Evolutionary conservation across 495 filamentous ascomycete species (phyloP).

Genomic region (Aspergillus conjunctus): DNA sequence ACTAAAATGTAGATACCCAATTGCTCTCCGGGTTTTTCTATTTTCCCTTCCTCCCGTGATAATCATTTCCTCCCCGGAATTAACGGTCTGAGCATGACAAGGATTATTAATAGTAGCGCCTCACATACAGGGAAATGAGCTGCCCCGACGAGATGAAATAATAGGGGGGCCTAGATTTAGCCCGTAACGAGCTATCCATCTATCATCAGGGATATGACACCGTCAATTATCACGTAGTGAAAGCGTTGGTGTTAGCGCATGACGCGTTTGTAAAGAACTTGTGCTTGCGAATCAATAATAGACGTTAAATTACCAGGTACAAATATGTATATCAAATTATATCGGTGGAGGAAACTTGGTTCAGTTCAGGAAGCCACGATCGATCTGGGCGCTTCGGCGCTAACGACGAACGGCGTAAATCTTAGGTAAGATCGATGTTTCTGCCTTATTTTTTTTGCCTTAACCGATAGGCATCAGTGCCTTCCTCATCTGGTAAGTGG

Average conservation of each 20-base stretch:
- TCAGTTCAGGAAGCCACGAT: too few relatives aligned
- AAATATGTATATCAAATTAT: too few relatives aligned
- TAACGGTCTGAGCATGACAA: not conserved
- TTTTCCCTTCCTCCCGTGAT: not conserved
- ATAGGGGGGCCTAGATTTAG: not conserved
- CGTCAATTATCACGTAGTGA: not conserved
- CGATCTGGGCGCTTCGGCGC: too few relatives aligned
- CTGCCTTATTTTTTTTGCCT: conserved; percentile 19
- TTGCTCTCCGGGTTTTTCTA: too few relatives aligned
- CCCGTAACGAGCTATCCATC: not conserved
- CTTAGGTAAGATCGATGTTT: not conserved
- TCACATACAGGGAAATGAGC: not conserved
- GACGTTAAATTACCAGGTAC: too few relatives aligned
- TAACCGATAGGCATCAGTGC: conserved; percentile 16
- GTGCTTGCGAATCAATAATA: too few relatives aligned
- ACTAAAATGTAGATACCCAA: not conserved
- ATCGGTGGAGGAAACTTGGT: too few relatives aligned
- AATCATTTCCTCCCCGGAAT: not conserved
- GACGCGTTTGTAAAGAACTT: too few relatives aligned
- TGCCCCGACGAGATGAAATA: not conserved
- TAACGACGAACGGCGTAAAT: not conserved
- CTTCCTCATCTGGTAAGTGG: conserved; percentile 36
- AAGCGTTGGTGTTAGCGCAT: not conserved
- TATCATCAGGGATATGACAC: conserved; percentile 8
- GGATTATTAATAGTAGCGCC: not conserved